A percentile compares a stretch with the other conserved stretches of the same genome.
Evolutionary conservation across 805 yeast genomes (phyloP).

Genomic region (Lipomyces orientalis): DNA sequence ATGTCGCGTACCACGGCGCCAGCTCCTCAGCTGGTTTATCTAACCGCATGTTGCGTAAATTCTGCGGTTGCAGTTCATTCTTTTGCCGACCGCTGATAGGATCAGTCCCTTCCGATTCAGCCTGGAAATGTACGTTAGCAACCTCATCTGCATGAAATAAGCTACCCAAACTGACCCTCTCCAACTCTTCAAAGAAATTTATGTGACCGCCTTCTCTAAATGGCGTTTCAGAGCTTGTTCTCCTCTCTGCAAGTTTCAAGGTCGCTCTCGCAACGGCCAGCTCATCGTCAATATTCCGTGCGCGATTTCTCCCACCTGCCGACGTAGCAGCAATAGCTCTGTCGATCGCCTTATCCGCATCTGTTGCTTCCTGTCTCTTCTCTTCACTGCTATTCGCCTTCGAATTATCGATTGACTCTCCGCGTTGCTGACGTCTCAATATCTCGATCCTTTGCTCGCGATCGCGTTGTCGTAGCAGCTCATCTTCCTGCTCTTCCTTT

Average conservation of each 20-base stretch:
- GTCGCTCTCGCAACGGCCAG: conserved; percentile 13
- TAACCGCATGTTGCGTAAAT: conserved; percentile 22
- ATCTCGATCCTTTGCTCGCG: conserved; percentile 31
- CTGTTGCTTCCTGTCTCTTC: conserved; percentile 7
- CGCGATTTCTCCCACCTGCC: not conserved
- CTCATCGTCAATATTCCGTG: conserved; percentile 18
- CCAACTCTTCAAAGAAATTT: conserved; percentile 30
- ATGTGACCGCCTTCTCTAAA: conserved; percentile 19
- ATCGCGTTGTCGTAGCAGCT: conserved; percentile 22
- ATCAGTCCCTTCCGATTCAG: not conserved
- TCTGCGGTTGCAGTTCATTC: conserved; percentile 7
- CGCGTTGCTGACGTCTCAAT: conserved; percentile 27
- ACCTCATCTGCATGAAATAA: not conserved
- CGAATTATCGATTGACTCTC: conserved; percentile 12
- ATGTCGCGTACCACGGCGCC: conserved; percentile 29
- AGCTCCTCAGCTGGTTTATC: conserved; percentile 21
- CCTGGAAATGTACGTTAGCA: not conserved
- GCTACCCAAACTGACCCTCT: conserved; percentile 16
- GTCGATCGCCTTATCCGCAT: conserved; percentile 4
- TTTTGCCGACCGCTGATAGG: not conserved
- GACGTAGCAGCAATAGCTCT: conserved; percentile 6
- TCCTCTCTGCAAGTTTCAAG: not conserved
- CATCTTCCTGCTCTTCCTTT: conserved; percentile 27
- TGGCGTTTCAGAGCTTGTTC: not conserved
- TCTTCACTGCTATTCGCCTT: not conserved